Conservation (phyloP, 1,284 basidiomycete species). For the Exobasidium rhododendri region DNA sequence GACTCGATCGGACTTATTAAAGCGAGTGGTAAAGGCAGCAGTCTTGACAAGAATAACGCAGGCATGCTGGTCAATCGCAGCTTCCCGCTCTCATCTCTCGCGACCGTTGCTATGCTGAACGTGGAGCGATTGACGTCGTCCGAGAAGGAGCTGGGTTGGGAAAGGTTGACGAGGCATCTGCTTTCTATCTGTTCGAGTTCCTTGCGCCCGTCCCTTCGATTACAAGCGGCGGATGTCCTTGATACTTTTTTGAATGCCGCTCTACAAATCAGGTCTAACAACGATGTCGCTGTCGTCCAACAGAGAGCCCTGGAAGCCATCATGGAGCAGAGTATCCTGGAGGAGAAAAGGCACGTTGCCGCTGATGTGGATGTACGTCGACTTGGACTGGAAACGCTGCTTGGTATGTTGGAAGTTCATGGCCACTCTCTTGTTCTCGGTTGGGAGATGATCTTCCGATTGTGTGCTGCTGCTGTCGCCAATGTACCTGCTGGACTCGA, state of each 20-base stretch:
- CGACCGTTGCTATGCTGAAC: constrained; percentile 74
- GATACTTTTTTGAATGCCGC: constrained; percentile 71
- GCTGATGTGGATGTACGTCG: constrained; percentile 69
- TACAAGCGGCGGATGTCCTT: constrained; percentile 80
- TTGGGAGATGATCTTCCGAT: constrained; percentile 88
- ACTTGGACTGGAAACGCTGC: constrained; percentile 81
- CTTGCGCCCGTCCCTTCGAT: constrained; percentile 73
- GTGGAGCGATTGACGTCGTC: constrained; percentile 73
- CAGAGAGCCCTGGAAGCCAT: constrained; percentile 77
- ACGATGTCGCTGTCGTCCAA: constrained; percentile 61
- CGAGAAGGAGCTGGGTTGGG: constrained; percentile 79
- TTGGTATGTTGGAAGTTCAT: constrained; percentile 77
- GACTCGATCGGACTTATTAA: constrained; percentile 19
- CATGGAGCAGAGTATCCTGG: constrained; percentile 69
- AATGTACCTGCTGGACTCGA: constrained; percentile 2
- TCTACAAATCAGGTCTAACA: constrained; percentile 65
- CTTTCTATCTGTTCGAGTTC: constrained; percentile 68
- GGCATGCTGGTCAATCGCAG: not conserved
- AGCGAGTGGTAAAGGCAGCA: constrained; percentile 46
- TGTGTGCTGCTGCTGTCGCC: constrained; percentile 55
- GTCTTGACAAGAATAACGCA: not conserved
- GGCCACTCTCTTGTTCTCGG: constrained; percentile 85
- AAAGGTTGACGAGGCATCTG: constrained; percentile 72
- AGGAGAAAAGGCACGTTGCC: constrained; percentile 55
- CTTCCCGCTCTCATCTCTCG: constrained; percentile 60